Evolutionary conservation across 768 basidiomycete species (phyloP), one percentile per base, ranked within the genome.

Genomic region (Hypsizygus marmoreus): DNA sequence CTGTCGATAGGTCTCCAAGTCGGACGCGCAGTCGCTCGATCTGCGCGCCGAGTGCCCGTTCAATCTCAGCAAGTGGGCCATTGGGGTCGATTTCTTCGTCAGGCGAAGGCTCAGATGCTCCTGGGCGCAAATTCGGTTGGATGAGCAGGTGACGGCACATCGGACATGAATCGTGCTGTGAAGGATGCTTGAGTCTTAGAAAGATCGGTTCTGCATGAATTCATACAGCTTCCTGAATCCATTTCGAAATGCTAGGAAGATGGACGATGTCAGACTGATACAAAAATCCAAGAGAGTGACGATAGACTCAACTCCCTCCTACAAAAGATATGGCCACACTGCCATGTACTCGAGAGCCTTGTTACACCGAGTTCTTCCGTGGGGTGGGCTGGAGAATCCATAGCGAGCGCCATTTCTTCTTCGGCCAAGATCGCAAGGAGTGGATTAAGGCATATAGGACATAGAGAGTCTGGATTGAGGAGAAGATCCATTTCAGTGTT

Each of bases 361-460:
- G 87, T 88, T 16, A 91, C 80, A 3, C 90, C 90, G 1, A 86
- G 63, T 28, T 81, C 75, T 50, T 88, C 84, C n/a, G 71, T 53
- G 12, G 86, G 77, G 49, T 85, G 77, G 7, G 88, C 86, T 4
- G 88, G 87, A 1, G 88, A 86, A 56, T 91, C 88, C 83, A 91
- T 86, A 6, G 74, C 89, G 17, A 68, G 56, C 0, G 86, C 86
- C 40, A 75, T 75, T 63, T 92, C 88, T 59, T 89, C 86, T 53
- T 91, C 86, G 1, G 87, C 77, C 17, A 91, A 62, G 13, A 86
- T 68, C 9, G 85, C 79, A n/a, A 76, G 71, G 56, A 84, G 83
- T 0, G 86, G 69, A 25, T 76, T 84, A 51, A 85, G 75, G 62
- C 90, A 92, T 53, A 92, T 87, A 9, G 89, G 79, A 57, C 90